These are phyloP conservation scores for Dryadomyces sulphureus DNA, from an alignment of 2,329 filamentous ascomycete species.

Conservation along the genomic window DNA sequence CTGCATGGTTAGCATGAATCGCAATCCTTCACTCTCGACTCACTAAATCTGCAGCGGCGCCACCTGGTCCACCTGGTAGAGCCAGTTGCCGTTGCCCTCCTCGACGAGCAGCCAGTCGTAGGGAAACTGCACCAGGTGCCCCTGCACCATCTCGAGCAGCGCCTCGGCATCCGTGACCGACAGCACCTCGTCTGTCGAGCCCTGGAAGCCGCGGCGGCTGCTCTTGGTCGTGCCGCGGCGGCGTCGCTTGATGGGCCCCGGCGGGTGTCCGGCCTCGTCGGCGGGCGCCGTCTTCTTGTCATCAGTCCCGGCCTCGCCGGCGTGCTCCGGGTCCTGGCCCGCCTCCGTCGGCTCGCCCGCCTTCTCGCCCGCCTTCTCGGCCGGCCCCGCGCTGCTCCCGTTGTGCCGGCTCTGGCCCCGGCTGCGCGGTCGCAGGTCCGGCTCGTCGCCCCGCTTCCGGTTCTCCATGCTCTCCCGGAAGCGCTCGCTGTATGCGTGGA, in stretches of 20 bases:
- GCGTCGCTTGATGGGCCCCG: slow-evolving; percentile 42
- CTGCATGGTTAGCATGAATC: neutral
- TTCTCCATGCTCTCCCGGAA: slow-evolving; percentile 55
- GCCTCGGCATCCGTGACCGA: slow-evolving; percentile 64
- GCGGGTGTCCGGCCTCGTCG: slow-evolving; percentile 29
- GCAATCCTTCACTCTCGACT: slow-evolving; percentile 22
- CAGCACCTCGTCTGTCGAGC: slow-evolving; percentile 60
- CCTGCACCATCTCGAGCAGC: slow-evolving; percentile 68
- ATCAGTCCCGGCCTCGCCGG: neutral
- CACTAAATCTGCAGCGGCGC: slow-evolving; percentile 96
- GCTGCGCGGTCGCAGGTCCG: slow-evolving; percentile 9
- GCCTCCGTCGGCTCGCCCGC: slow-evolving; percentile 11
- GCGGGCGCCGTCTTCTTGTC: slow-evolving; percentile 37
- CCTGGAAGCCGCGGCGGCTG: slow-evolving; percentile 47
- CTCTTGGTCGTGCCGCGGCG: slow-evolving; percentile 57
- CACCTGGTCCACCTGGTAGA: slow-evolving; percentile 91
- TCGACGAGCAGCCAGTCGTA: slow-evolving; percentile 92
- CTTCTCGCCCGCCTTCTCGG: neutral
- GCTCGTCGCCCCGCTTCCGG: slow-evolving; percentile 26
- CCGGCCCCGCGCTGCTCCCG: slow-evolving; percentile 12
- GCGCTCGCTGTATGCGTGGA: slow-evolving; percentile 57
- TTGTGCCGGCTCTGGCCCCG: slow-evolving; percentile 1
- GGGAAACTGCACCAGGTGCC: slow-evolving; percentile 79
- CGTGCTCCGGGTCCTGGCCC: slow-evolving; percentile 19
- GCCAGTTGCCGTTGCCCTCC: slow-evolving; percentile 87